These are phyloP conservation scores for Pythium scleroteichum DNA, from an alignment of 352 stramenopile species.

Conservation along the genomic window DNA sequence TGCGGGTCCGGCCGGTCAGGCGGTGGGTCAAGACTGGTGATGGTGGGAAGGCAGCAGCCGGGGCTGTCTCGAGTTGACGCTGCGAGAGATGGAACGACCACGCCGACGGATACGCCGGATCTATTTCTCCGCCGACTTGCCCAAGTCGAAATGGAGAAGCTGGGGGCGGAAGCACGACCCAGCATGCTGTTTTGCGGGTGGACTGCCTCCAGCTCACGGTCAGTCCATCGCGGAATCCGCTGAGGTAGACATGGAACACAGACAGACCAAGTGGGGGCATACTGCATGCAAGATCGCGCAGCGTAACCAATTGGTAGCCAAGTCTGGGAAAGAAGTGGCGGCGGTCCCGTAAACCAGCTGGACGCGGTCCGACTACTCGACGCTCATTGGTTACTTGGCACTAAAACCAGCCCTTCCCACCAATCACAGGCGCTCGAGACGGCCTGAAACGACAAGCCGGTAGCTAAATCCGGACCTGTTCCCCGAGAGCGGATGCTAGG, in stretches of 20 bases:
- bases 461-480: conserved; percentile 21
- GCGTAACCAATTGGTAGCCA: conserved; percentile 12
- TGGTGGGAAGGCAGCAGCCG: neutral
- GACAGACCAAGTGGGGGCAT: conserved; percentile 2
- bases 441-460: conserved; percentile 2
- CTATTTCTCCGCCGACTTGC: conserved; percentile 7
- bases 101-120: conserved; percentile 20
- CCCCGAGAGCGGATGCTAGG: conserved; percentile 19
- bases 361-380: conserved; percentile 8
- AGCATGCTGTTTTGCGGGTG: conserved; percentile 8
- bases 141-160: conserved; percentile 16
- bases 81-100: conserved; percentile 21
- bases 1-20: neutral
- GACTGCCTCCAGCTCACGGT: conserved; percentile 9
- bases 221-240: conserved; percentile 5
- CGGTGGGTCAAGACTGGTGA: neutral
- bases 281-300: conserved; percentile 12
- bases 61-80: conserved; percentile 18
- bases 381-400: conserved; percentile 12
- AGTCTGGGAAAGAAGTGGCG: conserved; percentile 14
- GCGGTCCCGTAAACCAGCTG: conserved; percentile 20
- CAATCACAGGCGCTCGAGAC: conserved; percentile 12
- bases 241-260: neutral
- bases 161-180: conserved; percentile 3
- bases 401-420: neutral